Base-by-base conservation (phyloP, 2,329 filamentous ascomycete species). In the Thermomyces lanuginosus region DNA sequence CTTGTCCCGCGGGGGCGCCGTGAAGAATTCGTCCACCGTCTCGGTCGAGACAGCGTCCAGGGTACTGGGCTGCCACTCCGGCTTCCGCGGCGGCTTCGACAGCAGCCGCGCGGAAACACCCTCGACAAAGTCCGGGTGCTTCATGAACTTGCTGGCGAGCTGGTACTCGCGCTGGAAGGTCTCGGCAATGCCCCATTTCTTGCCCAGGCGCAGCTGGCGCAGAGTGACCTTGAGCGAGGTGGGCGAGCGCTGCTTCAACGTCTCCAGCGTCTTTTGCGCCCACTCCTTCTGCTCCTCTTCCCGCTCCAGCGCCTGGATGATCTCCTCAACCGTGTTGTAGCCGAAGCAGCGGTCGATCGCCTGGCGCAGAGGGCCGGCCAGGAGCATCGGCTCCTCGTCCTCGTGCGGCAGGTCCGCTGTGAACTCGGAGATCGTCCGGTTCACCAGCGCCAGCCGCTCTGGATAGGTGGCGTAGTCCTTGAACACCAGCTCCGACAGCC, bases 371-470 rank as follows among this genome's bases (percentile, higher is more conserved):
- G 70, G 60, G 32, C 82, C 83, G 14, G 62, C 64, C 22, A 92
- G 51, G 10, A 64, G 53, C 16, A 80, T 72, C 11, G 70, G 69
- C 52, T 80, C 65, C 43, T 77, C 66, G 24, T 51, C 40, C 4
- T 49, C 34, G 8, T 50, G 39, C 4, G 89, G 89, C 22, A 98
- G 61, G 20, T 82, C 83, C 2, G 83, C 91, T 38, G 67, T 69
- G 58, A 79, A 98, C 54, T 98, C 91, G 41, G 92, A 79, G 36
- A 98, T 81, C 15, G 89, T 92, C 41, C 68, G 65, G 59, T 89
- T 77, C 55, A 98, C 78, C 40, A 81, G 63, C 22, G 61, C 55
- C 32, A 83, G 62, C 28, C 84, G 74, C 22, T 72, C 59, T 12
- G 62, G 39, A 12, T 77, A 58, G 20, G 52, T 39, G 30, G 79